Conservation (phyloP, 257 asterid genomes). For the Ligustrum vulgare region DNA sequence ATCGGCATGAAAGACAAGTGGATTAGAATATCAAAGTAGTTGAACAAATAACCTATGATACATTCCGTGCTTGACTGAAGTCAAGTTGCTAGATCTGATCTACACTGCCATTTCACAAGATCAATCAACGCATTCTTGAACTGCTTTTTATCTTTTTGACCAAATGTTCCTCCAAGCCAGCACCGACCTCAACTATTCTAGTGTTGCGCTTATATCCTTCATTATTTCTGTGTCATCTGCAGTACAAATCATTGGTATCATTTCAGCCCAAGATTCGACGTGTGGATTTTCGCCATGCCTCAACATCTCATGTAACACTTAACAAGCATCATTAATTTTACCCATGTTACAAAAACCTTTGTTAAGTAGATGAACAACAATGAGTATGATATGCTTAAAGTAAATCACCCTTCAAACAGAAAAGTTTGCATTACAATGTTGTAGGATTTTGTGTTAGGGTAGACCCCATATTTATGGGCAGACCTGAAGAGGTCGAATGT, state of each 20-base stretch:
- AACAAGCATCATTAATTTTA: constrained; percentile 69
- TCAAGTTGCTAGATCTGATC: neutral
- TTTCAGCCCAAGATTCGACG: constrained; percentile 65
- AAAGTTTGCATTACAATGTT: constrained; percentile 85
- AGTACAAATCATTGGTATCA: constrained; percentile 59
- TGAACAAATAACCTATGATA: neutral
- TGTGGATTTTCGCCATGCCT: constrained; percentile 54
- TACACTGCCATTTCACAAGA: constrained; percentile 10
- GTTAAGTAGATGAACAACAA: constrained; percentile 51
- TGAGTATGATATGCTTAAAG: constrained; percentile 79
- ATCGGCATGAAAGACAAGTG: neutral
- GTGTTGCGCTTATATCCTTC: constrained; percentile 46
- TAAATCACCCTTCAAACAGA: constrained; percentile 61
- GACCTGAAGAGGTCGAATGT: constrained; percentile 78
- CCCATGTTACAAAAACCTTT: constrained; percentile 71
- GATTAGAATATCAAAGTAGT: neutral
- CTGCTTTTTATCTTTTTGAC: constrained; percentile 41
- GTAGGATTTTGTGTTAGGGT: constrained; percentile 66
- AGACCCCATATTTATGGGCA: constrained; percentile 64
- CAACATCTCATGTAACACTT: constrained; percentile 52
- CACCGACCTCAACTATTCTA: constrained; percentile 66
- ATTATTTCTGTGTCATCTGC: constrained; percentile 38
- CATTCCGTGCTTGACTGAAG: neutral
- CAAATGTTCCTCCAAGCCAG: constrained; percentile 65
- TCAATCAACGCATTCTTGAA: constrained; percentile 38